These are phyloP conservation scores for Coleophoma eucalyptorum DNA, from an alignment of 2,329 filamentous ascomycete species.

Conservation along the genomic window DNA sequence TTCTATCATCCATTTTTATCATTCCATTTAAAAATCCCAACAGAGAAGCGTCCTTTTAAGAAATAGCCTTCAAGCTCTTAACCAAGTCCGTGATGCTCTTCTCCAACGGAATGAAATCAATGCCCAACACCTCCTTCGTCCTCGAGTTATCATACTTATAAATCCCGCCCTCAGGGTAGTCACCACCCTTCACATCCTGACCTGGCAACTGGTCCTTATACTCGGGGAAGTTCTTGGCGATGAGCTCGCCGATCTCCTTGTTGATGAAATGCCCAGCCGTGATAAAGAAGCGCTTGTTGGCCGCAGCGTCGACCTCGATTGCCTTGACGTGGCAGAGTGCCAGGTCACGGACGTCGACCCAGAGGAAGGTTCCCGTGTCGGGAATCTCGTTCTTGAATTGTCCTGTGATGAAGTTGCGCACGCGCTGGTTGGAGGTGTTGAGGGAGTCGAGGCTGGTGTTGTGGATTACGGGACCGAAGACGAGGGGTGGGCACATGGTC, in stretches of 20 bases:
- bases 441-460: constrained; percentile 58
- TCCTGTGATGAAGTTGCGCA: constrained; percentile 61
- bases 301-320: constrained; percentile 50
- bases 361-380: constrained; percentile 54
- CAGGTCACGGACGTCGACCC: constrained; percentile 59
- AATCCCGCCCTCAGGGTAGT: constrained; percentile 31
- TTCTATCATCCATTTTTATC: background rate
- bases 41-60: background rate
- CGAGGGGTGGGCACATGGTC: constrained; percentile 59
- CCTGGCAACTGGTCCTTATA: constrained; percentile 43
- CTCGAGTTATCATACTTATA: constrained; percentile 53
- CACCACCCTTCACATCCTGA: constrained; percentile 31
- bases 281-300: constrained; percentile 60
- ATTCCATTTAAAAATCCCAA: background rate
- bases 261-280: constrained; percentile 59
- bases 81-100: constrained; percentile 59
- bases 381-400: constrained; percentile 53
- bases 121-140: constrained; percentile 50
- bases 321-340: constrained; percentile 61
- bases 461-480: constrained; percentile 59
- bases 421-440: constrained; percentile 70
- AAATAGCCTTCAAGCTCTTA: constrained; percentile 27
- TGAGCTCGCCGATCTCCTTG: constrained; percentile 50
- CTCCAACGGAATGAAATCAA: constrained; percentile 56
- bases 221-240: constrained; percentile 51